Conservation (phyloP, 2,329 filamentous ascomycete species). For the Hymenoscyphus linearis region DNA sequence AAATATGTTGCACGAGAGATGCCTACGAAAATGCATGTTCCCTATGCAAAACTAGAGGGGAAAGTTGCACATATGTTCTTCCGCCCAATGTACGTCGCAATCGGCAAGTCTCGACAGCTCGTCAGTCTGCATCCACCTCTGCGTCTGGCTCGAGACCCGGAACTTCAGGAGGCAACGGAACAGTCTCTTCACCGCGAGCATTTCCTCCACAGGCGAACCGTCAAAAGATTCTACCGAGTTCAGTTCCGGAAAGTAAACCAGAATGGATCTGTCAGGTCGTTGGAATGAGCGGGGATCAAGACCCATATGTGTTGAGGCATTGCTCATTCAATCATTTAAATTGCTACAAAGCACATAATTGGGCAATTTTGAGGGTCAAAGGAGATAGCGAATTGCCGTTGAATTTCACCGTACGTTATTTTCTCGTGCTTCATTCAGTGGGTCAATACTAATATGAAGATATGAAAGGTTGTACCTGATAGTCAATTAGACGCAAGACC, state of each 20-base stretch:
- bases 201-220: slow-evolving; percentile 5
- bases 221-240: neutral
- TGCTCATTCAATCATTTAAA: slow-evolving; percentile 27
- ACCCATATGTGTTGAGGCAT: slow-evolving; percentile 25
- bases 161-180: slow-evolving; percentile 11
- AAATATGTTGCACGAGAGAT: slow-evolving; percentile 28
- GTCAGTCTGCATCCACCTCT: neutral
- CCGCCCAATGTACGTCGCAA: slow-evolving; percentile 23
- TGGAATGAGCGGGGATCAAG: slow-evolving; percentile 26
- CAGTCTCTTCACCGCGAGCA: slow-evolving; percentile 12
- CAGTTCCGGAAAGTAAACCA: neutral
- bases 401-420: slow-evolving; percentile 21
- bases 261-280: slow-evolving; percentile 26
- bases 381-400: slow-evolving; percentile 19
- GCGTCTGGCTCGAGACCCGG: slow-evolving; percentile 9
- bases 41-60: slow-evolving; percentile 22
- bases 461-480: slow-evolving; percentile 23
- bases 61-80: slow-evolving; percentile 25
- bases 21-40: slow-evolving; percentile 23
- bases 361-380: slow-evolving; percentile 24
- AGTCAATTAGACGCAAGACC: slow-evolving; percentile 23
- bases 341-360: slow-evolving; percentile 24
- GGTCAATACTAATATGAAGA: slow-evolving; percentile 3
- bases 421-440: neutral
- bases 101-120: slow-evolving; percentile 8